Conservation (phyloP, 2,329 filamentous ascomycete species). For the Alternaria gansuensis region DNA sequence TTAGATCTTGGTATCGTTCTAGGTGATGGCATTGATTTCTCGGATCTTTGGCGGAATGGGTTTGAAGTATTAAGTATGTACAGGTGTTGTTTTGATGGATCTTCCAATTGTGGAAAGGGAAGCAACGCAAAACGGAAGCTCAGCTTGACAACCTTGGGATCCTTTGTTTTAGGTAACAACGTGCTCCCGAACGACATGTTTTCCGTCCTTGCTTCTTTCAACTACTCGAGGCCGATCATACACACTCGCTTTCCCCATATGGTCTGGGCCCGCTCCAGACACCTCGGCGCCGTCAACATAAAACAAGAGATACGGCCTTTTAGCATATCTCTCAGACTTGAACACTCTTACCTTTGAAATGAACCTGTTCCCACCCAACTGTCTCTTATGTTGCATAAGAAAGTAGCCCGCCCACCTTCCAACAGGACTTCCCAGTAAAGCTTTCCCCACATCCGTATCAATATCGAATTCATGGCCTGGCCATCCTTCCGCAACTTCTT, state of each 20-base stretch:
- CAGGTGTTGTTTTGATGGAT: neutral
- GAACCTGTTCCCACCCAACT: slow-evolving; percentile 20
- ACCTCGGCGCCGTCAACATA: slow-evolving; percentile 8
- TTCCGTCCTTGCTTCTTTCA: slow-evolving; percentile 8
- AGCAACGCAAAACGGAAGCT: neutral
- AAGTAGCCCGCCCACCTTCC: slow-evolving; percentile 29
- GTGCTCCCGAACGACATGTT: slow-evolving; percentile 15
- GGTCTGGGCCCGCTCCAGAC: neutral
- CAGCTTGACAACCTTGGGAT: neutral
- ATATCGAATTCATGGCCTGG: slow-evolving; percentile 31
- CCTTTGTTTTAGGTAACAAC: neutral
- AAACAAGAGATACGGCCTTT: slow-evolving; percentile 27
- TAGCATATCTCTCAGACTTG: slow-evolving; percentile 19
- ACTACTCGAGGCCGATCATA: neutral
- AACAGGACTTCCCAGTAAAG: slow-evolving; percentile 27
- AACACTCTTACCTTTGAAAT: slow-evolving; percentile 27
- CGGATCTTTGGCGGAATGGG: neutral
- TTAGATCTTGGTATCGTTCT: neutral
- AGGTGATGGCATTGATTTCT: too few relatives aligned
- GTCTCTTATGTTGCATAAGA: slow-evolving; percentile 27
- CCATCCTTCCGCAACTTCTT: slow-evolving; percentile 20
- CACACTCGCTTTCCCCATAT: neutral
- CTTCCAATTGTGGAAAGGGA: accelerated
- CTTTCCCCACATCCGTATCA: slow-evolving; percentile 27
- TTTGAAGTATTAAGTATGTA: neutral